A percentile compares a stretch with the other conserved stretches of the same genome.
phyloP scores from a whole-genome alignment of 2,329 filamentous ascomycete species.

The Exophiala oligosperma region DNA sequence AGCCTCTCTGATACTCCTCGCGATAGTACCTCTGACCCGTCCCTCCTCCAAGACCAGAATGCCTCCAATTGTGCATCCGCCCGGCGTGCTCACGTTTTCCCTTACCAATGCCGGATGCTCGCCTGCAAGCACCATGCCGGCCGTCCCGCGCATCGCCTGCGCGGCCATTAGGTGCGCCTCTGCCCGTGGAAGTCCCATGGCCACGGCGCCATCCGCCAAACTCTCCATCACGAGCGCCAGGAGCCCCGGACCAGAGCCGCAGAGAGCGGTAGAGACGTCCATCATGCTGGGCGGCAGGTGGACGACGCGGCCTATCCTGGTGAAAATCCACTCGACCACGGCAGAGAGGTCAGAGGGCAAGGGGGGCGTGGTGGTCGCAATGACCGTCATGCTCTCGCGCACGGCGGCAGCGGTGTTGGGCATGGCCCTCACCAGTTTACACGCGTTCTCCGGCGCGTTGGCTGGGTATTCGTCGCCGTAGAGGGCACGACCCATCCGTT shows the following conservation, averaged over 20 bases:
- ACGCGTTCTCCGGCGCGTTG: conserved; percentile 40
- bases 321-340: conserved; percentile 60
- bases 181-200: conserved; percentile 60
- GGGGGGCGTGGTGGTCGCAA: conserved; percentile 58
- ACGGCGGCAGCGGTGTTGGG: conserved; percentile 81
- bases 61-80: conserved; percentile 64
- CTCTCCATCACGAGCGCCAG: conserved; percentile 60
- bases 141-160: conserved; percentile 62
- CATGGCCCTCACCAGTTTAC: conserved; percentile 72
- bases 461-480: conserved; percentile 48
- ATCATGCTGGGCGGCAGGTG: conserved; percentile 26
- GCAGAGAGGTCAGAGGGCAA: conserved; percentile 43
- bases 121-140: conserved; percentile 57
- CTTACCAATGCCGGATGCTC: conserved; percentile 61
- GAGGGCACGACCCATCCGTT: conserved; percentile 60
- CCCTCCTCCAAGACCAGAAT: conserved; percentile 72
- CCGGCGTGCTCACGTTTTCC: conserved; percentile 63
- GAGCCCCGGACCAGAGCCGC: conserved; percentile 62
- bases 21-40: conserved; percentile 68
- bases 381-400: conserved; percentile 78
- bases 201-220: conserved; percentile 61
- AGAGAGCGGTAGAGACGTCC: conserved; percentile 32
- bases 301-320: conserved; percentile 41
- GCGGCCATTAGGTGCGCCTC: conserved; percentile 63
- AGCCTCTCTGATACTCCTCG: conserved; percentile 63